These are phyloP conservation scores for Cyphellophora europaea DNA, from an alignment of 2,329 filamentous ascomycete genomes.

Conservation along the genomic window DNA sequence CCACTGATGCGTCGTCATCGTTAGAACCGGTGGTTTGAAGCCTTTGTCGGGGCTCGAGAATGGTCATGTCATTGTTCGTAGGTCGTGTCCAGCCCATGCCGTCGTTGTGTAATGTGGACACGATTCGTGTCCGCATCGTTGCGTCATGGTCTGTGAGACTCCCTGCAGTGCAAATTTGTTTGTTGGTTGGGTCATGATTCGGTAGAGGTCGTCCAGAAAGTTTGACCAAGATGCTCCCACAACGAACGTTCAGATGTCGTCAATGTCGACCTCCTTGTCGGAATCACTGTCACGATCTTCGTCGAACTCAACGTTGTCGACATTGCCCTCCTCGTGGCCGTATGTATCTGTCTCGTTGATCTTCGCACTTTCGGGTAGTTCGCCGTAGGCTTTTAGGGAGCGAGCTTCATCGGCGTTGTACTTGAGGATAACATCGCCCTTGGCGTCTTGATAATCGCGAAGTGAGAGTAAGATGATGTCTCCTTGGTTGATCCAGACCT, in stretches of 20 bases:
- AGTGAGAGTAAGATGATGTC: slow-evolving; percentile 85
- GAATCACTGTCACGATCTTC: slow-evolving; percentile 65
- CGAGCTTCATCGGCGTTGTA: slow-evolving; percentile 94
- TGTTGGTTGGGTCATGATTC: too few relatives aligned
- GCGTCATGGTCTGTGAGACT: too few relatives aligned
- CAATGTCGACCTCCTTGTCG: slow-evolving; percentile 68
- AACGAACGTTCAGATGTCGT: slow-evolving; percentile 66
- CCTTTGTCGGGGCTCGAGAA: too few relatives aligned
- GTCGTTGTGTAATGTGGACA: too few relatives aligned
- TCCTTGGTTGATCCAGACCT: slow-evolving; percentile 99
- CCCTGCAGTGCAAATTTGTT: too few relatives aligned
- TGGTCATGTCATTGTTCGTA: too few relatives aligned
- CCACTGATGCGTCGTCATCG: too few relatives aligned
- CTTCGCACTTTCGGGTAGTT: slow-evolving; percentile 94
- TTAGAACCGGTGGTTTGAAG: too few relatives aligned
- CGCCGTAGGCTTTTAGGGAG: slow-evolving; percentile 91
- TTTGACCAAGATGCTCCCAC: too few relatives aligned
- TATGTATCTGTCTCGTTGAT: slow-evolving; percentile 99
- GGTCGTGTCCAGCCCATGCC: too few relatives aligned
- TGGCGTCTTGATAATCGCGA: slow-evolving; percentile 88
- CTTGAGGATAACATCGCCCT: slow-evolving; percentile 89
- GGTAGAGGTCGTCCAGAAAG: too few relatives aligned
- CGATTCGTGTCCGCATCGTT: too few relatives aligned
- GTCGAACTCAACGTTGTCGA: slow-evolving; percentile 98
- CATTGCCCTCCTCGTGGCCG: slow-evolving; percentile 72